Conservation (phyloP, 2,329 filamentous ascomycete species). For the Coniosporium tulheliwenetii region DNA sequence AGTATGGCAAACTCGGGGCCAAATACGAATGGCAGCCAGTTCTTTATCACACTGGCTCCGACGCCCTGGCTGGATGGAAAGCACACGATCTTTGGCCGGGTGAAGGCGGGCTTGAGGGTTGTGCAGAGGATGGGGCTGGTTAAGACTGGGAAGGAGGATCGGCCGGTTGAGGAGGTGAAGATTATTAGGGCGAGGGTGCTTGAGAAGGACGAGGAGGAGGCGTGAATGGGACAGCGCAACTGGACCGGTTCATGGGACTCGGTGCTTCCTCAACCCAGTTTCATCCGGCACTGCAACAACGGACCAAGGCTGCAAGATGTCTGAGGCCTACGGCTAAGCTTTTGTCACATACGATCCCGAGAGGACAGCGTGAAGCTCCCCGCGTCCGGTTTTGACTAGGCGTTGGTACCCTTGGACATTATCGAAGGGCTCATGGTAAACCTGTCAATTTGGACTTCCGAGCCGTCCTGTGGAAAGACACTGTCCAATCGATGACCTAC, state of each 20-base stretch:
- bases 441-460: no score
- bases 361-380: no score
- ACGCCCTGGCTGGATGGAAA: constrained; percentile 95
- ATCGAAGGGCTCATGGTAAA: no score
- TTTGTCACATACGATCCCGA: no score
- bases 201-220: constrained; percentile 36
- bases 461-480: no score
- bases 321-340: no score
- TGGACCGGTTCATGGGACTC: neutral
- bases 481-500: no score
- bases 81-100: constrained; percentile 89
- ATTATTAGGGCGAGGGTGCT: constrained; percentile 59
- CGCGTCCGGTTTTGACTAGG: no score
- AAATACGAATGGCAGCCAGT: constrained; percentile 88
- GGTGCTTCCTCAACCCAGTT: no score
- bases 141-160: constrained; percentile 66
- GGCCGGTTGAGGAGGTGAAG: constrained; percentile 67
- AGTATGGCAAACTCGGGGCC: constrained; percentile 94
- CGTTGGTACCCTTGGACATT: no score
- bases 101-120: constrained; percentile 69
- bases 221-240: neutral
- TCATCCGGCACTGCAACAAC: no score
- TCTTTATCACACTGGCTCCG: constrained; percentile 87
- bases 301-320: no score
- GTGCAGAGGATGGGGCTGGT: constrained; percentile 80